These are phyloP conservation scores for Chlorokybus atmophyticus DNA, from an alignment of 139 green algal genomes.

Conservation along the genomic window DNA sequence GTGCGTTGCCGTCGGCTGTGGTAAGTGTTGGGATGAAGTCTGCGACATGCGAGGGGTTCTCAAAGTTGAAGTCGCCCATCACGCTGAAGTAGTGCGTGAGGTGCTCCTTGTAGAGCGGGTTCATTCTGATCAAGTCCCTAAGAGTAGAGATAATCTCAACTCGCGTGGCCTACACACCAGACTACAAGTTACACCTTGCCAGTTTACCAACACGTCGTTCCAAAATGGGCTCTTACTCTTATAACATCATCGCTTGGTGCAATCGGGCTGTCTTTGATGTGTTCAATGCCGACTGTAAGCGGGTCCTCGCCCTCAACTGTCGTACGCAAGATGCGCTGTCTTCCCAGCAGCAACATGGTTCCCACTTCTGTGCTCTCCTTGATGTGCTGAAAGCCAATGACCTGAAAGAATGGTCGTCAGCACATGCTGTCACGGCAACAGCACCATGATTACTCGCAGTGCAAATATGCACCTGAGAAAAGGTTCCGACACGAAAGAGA, in stretches of 20 bases:
- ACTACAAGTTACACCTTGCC: slow-evolving; percentile 1
- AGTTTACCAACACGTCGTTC: not conserved
- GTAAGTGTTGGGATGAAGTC: slow-evolving; percentile 80
- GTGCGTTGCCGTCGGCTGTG: slow-evolving; percentile 52
- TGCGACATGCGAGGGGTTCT: slow-evolving; percentile 76
- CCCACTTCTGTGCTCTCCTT: too few species aligned
- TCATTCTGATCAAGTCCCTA: slow-evolving; percentile 81
- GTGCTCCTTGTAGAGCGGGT: slow-evolving; percentile 92
- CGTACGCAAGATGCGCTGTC: too few species aligned
- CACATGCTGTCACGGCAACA: not conserved
- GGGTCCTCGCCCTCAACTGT: slow-evolving; percentile 47
- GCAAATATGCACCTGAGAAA: too few species aligned
- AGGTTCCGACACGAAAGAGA: too few species aligned
- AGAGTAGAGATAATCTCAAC: slow-evolving; percentile 91
- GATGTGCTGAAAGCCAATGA: too few species aligned
- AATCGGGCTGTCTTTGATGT: slow-evolving; percentile 57
- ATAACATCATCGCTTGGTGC: slow-evolving; percentile 5
- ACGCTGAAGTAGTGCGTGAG: slow-evolving; percentile 55
- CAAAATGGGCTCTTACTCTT: slow-evolving; percentile 3
- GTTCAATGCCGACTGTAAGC: slow-evolving; percentile 59
- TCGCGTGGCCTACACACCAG: slow-evolving; percentile 70
- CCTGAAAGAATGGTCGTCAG: slow-evolving; percentile 8
- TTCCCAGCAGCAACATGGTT: too few species aligned
- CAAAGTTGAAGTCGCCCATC: slow-evolving; percentile 54
- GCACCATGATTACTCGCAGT: too few species aligned